phyloP scores from a whole-genome alignment of 352 stramenopile species.

The Thalassiosira pacifica region DNA sequence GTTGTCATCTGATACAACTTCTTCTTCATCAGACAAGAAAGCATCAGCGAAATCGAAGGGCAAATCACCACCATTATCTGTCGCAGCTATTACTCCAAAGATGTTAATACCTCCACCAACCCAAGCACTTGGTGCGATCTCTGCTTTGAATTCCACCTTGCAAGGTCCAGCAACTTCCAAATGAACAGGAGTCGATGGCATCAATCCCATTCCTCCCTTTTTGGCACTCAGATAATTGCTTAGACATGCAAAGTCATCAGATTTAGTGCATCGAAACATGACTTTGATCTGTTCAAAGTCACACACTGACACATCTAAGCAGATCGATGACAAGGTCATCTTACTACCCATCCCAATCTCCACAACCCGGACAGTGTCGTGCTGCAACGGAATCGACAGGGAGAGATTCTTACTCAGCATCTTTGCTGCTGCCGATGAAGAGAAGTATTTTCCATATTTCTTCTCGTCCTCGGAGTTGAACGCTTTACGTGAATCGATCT shows the following conservation, averaged over 20 bases:
- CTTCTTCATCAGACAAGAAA: constrained; percentile 32
- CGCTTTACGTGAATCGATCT: constrained; percentile 93
- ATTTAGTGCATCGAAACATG: constrained; percentile 25
- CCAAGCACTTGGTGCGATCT: neutral
- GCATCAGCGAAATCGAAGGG: constrained; percentile 1
- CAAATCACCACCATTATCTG: constrained; percentile 16
- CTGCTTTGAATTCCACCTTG: constrained; percentile 49
- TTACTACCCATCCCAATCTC: constrained; percentile 40
- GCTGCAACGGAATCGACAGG: constrained; percentile 5
- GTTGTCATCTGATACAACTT: neutral
- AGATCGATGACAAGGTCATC: constrained; percentile 35
- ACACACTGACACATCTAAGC: constrained; percentile 34
- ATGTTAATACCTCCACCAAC: constrained; percentile 37
- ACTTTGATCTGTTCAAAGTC: constrained; percentile 36
- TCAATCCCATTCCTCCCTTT: constrained; percentile 17
- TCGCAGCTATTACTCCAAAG: constrained; percentile 43
- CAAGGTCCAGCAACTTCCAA: constrained; percentile 56
- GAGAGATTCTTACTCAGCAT: constrained; percentile 18
- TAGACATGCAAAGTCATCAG: constrained; percentile 33
- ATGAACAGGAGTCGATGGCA: constrained; percentile 31
- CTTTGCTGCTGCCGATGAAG: constrained; percentile 12
- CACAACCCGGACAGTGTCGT: neutral
- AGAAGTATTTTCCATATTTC: constrained; percentile 64
- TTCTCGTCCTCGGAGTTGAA: constrained; percentile 95
- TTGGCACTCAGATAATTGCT: constrained; percentile 39